Base-by-base conservation (phyloP, 495 filamentous ascomycete species). In the Lophium mytilinum region DNA sequence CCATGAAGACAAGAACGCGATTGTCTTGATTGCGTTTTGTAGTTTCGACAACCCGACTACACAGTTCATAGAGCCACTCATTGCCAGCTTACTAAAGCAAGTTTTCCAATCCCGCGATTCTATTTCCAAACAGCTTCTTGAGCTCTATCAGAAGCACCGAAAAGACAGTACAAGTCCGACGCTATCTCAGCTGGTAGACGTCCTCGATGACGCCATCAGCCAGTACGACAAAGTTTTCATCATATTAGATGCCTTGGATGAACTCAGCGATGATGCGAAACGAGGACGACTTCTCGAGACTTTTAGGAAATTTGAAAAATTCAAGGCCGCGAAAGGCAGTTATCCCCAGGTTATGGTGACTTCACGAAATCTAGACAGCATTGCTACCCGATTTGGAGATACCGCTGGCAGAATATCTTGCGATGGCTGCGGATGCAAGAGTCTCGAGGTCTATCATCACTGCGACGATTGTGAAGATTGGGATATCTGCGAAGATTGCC, bases 61-160 rank as follows among this genome's bases (percentile, higher is more conserved):
- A 7, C 57, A 60, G 34, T 60, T 51, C 8, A 35, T 60, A 19
- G 57, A 60, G 14, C 33, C 49, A 18, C 57, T 60, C n/a, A 46
- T 60, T n/a, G 17, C 57, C 9, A 49, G 40, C 49, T 43, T 60
- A 9, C 57, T 60, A n/a, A 60, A 60, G 24, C 57, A 60, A 34
- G 19, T 60, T 40, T 41, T 55, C 14, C 50, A 60, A 41, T 33
- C 18, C 4, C 33, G 34, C n/a, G 33, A 24, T 33, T 15, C 34
- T 15, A 34, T 60, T 21, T 41, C 57, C 5, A 46, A 50, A 7
- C 21, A 50, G 4, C 34, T 54, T 2, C 33, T 54, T 30, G 35
- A 39, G n/a, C 33, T 60, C 9, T 60, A 54, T 43, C 6, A 33
- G 6, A 48, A 41, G n/a, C 40, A 60, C 34, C 33, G 8, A 12